Conservation (phyloP, 1,284 basidiomycete genomes). For the Austroboletus novae-zelandiae region DNA sequence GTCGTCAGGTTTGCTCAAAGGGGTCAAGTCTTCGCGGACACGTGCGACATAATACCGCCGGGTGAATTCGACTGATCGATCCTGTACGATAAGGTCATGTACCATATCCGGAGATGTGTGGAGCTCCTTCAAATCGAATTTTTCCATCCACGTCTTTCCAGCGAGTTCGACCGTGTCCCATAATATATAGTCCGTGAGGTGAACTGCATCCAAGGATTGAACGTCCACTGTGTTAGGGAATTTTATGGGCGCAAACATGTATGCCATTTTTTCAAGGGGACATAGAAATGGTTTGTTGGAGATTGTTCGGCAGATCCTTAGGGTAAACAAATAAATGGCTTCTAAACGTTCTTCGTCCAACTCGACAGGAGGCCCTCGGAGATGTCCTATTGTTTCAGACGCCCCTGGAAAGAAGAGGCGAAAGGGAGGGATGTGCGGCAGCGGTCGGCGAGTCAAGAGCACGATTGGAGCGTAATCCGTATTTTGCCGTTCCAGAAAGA, state of each 20-base stretch:
- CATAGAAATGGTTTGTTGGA: constrained; percentile 66
- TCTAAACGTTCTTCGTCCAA: constrained; percentile 46
- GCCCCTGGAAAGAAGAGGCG: constrained; percentile 56
- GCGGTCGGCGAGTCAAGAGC: constrained; percentile 61
- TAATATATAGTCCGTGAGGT: constrained; percentile 50
- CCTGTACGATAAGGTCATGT: constrained; percentile 67
- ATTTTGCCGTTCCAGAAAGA: constrained; percentile 37
- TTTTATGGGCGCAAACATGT: constrained; percentile 62
- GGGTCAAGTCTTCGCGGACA: constrained; percentile 64
- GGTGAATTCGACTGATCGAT: constrained; percentile 74
- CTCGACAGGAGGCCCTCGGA: constrained; percentile 47
- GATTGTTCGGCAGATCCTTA: constrained; percentile 58
- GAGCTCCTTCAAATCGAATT: constrained; percentile 44
- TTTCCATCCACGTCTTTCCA: constrained; percentile 48
- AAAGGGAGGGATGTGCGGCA: constrained; percentile 56
- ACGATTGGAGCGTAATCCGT: constrained; percentile 53
- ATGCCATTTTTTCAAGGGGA: constrained; percentile 50
- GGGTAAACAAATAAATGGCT: constrained; percentile 58
- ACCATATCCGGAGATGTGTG: constrained; percentile 43
- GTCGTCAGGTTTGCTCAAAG: constrained; percentile 65
- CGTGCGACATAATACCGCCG: constrained; percentile 56
- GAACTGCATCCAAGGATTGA: constrained; percentile 29
- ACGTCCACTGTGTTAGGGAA: constrained; percentile 19
- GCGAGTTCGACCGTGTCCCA: constrained; percentile 63
- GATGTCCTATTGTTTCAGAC: constrained; percentile 42